Base-by-base conservation (phyloP, 2,329 filamentous ascomycete species). In the Trichoderma arundinaceum region DNA sequence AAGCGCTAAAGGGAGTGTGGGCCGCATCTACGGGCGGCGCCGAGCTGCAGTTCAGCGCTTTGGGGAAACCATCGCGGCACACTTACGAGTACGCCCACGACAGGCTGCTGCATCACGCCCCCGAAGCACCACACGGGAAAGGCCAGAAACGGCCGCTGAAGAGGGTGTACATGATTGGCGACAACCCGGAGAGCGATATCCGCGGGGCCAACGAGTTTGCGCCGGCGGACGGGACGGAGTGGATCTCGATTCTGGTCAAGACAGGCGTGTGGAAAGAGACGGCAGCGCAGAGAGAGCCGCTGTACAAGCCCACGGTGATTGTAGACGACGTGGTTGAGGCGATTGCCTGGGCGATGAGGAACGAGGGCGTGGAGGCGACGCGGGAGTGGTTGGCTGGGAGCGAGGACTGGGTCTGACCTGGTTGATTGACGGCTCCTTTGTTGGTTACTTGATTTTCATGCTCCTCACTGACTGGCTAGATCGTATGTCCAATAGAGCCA, bases 91-190 rank as follows among this genome's bases (percentile, higher is more conserved):
- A 91, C 73, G 94, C 94, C 0, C 77, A 79, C 67, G 92, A 97
- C 79, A 83, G 86, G 58, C 84, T 91, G 59, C 81, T 98, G 59
- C 79, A 86, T 61, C 72, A 74, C 66, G 73, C 75, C 49, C 54
- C 67, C 69, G 44, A 7, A 67, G 67, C 38, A 58, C 68, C 44
- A 58, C 67, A 46, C 68, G 69, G 15, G 64, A 70, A 52, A 15
- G 58, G 17, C 38, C 78, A 79, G 66, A 88, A 91, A 74, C 82
- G 90, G 19, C 83, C 84, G n/a, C 77, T 97, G 64, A 82, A 83
- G 72, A 86, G 84, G 49, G 93, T 98, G 10, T 98, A 96, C 78
- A 98, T 98, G 94, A 86, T 98, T 48, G 95, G 95, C 6, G 91
- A 94, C 74, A 94, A 94, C 73, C 91, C 91, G 5, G 92, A 92